Base-by-base conservation (phyloP, 164 flowering plant genomes). In the Berberis thunbergii region DNA sequence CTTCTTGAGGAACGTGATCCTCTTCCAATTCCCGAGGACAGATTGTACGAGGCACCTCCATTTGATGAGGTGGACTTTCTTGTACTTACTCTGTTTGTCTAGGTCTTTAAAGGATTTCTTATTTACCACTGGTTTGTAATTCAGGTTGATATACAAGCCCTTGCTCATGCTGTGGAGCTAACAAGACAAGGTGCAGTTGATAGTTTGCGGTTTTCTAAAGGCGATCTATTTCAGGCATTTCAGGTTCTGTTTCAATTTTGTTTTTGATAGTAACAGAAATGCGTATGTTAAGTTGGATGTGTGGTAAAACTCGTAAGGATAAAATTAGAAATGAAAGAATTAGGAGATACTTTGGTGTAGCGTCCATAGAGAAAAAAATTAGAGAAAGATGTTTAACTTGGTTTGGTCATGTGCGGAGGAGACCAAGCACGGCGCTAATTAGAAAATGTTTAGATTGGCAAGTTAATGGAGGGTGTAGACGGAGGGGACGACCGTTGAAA, bases 121-220 rank as follows among this genome's bases (percentile, higher is more conserved):
- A 57, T 57, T 38, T 38, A 49, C 11, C 26, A 60, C 45, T 45
- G 41, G 62, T 61, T 60, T 62, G 46, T 10, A 65, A 64, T 56
- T 66, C 80, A 94, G 99, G 97, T 88, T 64, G 99, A 95, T 73
- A 82, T 95, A 73, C 99, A 95, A 79, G 97, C 98, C 49, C 91
- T 95, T 69, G 98, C 97, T 54, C 98, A 95, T 83, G 99, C 99
- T 67, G 99, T 95, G 49, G 94, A 89, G 79, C 89, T 95, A 43
- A 86, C 99, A 46, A 84, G 99, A 72, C 99, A 95, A 77, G 93
- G 95, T 42, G 97, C 99, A 44, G 74, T 95, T 69, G 98, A 95
- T 64, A 88, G 97, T 84, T 79, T 95, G 81, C 84, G 81, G 72
- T 83, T 87, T 80, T 80, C 96, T 11, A 89, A 84, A 84, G 99